Conservation (phyloP, 306 rosid genomes). For the Quercus parvula region DNA sequence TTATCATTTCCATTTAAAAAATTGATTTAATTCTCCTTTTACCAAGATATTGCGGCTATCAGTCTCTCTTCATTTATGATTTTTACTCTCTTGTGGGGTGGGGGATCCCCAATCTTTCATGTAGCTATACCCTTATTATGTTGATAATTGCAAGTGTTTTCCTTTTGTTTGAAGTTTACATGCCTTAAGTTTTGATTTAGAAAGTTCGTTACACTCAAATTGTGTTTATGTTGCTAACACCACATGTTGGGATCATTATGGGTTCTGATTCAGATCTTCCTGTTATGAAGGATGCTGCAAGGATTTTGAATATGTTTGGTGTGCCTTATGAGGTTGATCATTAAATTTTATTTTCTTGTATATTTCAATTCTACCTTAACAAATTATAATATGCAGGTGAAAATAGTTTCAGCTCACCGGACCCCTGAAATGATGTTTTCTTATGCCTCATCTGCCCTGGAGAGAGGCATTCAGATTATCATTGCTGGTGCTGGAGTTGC, state of each 20-base stretch:
- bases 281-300: constrained; percentile 87
- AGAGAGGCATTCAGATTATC: constrained; percentile 72
- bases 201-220: neutral
- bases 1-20: neutral
- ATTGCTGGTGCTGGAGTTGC: constrained; percentile 99
- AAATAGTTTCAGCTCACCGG: constrained; percentile 85
- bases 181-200: neutral
- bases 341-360: neutral
- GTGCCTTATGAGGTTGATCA: constrained; percentile 69
- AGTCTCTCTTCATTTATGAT: neutral
- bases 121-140: neutral
- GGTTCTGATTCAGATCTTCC: constrained; percentile 97
- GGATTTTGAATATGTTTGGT: constrained; percentile 59
- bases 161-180: neutral
- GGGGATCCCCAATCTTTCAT: neutral
- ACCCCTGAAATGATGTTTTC: constrained; percentile 74
- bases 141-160: neutral
- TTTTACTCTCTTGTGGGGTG: neutral
- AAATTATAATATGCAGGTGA: constrained; percentile 48
- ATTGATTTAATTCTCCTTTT: too few relatives aligned
- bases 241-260: constrained; percentile 84
- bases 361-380: neutral
- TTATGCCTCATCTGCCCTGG: constrained; percentile 64
- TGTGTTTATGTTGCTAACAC: constrained; percentile 22
- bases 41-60: neutral